These are phyloP conservation scores for Jimgerdemannia lactiflua DNA, from an alignment of 192 early-diverging fungal genomes.

Conservation along the genomic window DNA sequence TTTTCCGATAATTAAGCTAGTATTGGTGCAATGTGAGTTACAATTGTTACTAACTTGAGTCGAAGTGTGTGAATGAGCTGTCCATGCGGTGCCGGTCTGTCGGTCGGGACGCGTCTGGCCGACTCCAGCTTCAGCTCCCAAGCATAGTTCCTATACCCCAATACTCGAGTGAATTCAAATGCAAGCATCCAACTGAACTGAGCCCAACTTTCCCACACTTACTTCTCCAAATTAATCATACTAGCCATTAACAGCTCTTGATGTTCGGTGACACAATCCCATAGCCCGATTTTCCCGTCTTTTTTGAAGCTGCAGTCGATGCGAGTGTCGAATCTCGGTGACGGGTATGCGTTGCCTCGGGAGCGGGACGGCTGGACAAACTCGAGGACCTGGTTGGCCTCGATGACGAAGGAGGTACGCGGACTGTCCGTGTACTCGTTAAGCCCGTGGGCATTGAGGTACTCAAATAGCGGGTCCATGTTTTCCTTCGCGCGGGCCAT, in stretches of 20 bases:
- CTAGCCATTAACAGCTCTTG: constrained; percentile 20
- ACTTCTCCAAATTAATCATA: constrained; percentile 30
- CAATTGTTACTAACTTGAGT: constrained; percentile 12
- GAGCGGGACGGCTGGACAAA: background rate
- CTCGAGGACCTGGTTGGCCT: constrained; percentile 20
- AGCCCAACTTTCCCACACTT: background rate
- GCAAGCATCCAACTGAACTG: too few relatives aligned
- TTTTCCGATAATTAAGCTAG: too few relatives aligned
- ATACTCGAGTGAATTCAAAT: background rate
- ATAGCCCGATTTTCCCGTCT: constrained; percentile 29
- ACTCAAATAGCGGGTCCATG: constrained; percentile 22
- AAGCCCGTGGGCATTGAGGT: constrained; percentile 5
- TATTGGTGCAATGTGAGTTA: background rate
- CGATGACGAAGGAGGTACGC: constrained; percentile 13
- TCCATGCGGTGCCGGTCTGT: constrained; percentile 20
- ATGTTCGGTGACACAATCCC: constrained; percentile 32
- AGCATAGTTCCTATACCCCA: constrained; percentile 25
- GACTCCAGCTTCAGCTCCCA: constrained; percentile 32
- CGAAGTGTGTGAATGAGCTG: constrained; percentile 25
- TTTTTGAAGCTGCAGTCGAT: constrained; percentile 19
- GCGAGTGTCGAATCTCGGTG: constrained; percentile 11
- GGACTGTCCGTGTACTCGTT: constrained; percentile 23
- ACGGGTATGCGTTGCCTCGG: background rate
- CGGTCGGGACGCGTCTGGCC: constrained; percentile 22
- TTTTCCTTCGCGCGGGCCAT: constrained; percentile 13